These are phyloP conservation scores for Rubia tinctorum DNA, from an alignment of 305 asterid species.

Conservation along the genomic window DNA sequence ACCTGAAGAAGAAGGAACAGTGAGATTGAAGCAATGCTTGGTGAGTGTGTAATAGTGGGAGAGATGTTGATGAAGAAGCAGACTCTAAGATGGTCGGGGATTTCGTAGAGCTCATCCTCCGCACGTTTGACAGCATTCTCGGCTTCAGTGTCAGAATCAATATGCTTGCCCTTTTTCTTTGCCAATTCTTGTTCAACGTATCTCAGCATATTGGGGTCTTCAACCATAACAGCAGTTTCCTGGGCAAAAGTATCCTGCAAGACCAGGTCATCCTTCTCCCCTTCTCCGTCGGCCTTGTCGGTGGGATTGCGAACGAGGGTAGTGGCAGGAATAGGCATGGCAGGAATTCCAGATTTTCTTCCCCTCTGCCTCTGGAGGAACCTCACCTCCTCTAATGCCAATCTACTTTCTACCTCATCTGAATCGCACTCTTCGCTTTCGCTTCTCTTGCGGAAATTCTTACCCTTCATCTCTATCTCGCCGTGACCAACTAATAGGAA, in stretches of 20 bases:
- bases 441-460: conserved; percentile 76
- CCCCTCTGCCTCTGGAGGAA: conserved; percentile 93
- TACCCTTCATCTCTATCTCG: conserved; percentile 70
- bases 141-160: conserved; percentile 55
- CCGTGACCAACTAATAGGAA: not conserved
- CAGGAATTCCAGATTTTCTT: conserved; percentile 78
- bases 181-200: conserved; percentile 94
- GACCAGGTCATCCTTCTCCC: conserved; percentile 90
- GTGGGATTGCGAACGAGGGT: conserved; percentile 35
- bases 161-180: conserved; percentile 72
- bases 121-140: conserved; percentile 75
- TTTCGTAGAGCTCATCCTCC: conserved; percentile 80
- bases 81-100: conserved; percentile 93
- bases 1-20: conserved; percentile 42
- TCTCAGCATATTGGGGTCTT: conserved; percentile 95
- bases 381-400: conserved; percentile 83
- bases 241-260: conserved; percentile 98
- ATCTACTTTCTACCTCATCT: conserved; percentile 44
- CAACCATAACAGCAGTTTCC: conserved; percentile 97
- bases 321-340: conserved; percentile 38
- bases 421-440: conserved; percentile 19
- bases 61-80: conserved; percentile 12
- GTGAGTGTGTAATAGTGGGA: not conserved
- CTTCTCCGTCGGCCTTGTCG: conserved; percentile 65
- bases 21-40: not conserved